Evolutionary conservation across 129 eudicot species (phyloP).

Genomic region (Flaveria sonorensis): DNA sequence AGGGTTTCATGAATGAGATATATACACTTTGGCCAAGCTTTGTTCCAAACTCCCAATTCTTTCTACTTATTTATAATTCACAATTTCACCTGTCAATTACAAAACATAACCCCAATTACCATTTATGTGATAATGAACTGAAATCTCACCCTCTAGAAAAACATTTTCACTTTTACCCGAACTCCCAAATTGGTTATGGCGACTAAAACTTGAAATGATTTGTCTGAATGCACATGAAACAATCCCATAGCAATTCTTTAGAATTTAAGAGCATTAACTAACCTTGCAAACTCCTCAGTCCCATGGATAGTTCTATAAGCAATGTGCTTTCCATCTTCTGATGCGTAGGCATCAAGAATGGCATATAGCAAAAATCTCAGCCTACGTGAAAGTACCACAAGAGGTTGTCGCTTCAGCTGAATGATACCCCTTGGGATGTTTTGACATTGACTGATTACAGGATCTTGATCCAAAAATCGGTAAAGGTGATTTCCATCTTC

Average conservation of each 20-base stretch:
- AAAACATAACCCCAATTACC: background rate
- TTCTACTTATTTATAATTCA: background rate
- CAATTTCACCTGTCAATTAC: background rate
- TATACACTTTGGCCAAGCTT: background rate
- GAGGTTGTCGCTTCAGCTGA: slow-evolving; percentile 61
- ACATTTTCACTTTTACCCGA: slow-evolving; percentile 1
- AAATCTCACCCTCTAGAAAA: background rate
- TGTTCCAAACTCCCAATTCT: background rate
- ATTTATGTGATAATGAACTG: background rate
- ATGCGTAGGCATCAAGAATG: slow-evolving; percentile 64
- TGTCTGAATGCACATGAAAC: background rate
- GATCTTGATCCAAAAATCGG: slow-evolving; percentile 77
- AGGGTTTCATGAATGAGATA: background rate
- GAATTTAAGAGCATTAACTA: slow-evolving; percentile 20
- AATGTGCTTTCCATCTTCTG: slow-evolving; percentile 67
- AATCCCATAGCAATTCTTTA: background rate
- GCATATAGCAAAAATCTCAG: slow-evolving; percentile 55
- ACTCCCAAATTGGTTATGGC: background rate
- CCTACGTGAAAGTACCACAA: slow-evolving; percentile 59
- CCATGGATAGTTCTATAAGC: slow-evolving; percentile 79
- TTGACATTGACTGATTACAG: slow-evolving; percentile 59
- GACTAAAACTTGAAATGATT: background rate
- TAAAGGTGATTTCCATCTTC: slow-evolving; percentile 72
- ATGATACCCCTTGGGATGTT: slow-evolving; percentile 72
- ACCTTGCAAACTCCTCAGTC: slow-evolving; percentile 84